These are phyloP conservation scores for Priceomyces castillae DNA, from an alignment of 805 yeast genomes.

Conservation along the genomic window DNA sequence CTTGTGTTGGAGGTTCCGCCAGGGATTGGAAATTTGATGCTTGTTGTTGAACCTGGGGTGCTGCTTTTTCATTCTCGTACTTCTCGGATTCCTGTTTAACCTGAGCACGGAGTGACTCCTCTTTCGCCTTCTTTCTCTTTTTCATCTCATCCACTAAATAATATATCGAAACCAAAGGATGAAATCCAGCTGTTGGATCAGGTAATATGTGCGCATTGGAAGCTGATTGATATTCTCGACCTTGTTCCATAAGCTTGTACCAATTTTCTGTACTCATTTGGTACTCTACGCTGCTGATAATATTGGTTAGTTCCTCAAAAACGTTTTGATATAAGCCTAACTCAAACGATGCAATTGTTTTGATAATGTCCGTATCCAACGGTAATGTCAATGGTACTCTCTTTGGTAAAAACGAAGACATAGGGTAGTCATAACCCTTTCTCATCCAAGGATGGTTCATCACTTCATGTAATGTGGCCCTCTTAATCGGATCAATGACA, in stretches of 20 bases:
- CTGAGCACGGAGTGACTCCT: conserved; percentile 38
- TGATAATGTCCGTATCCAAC: conserved; percentile 61
- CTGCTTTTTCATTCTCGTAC: conserved; percentile 10
- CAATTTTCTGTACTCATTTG: conserved; percentile 59
- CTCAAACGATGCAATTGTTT: conserved; percentile 74
- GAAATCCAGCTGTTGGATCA: conserved; percentile 84
- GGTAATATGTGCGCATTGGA: conserved; percentile 37
- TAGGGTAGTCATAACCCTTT: conserved; percentile 75
- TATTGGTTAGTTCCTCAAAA: conserved; percentile 49
- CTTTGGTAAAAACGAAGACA: conserved; percentile 69
- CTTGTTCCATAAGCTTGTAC: conserved; percentile 46
- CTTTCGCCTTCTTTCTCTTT: conserved; percentile 64
- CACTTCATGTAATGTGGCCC: conserved; percentile 79
- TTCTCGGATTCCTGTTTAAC: conserved; percentile 21
- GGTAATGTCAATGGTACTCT: conserved; percentile 75
- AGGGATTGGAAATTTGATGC: neutral
- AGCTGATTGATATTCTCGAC: conserved; percentile 35
- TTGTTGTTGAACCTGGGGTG: neutral
- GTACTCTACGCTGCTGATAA: conserved; percentile 67
- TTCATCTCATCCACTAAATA: conserved; percentile 82
- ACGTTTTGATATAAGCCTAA: conserved; percentile 68
- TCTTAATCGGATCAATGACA: conserved; percentile 79
- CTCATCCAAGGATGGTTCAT: conserved; percentile 93
- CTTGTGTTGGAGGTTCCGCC: conserved; percentile 5
- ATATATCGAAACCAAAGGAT: conserved; percentile 86